Base-by-base conservation (phyloP, 2,329 filamentous ascomycete species). In the Mycogone perniciosa region DNA sequence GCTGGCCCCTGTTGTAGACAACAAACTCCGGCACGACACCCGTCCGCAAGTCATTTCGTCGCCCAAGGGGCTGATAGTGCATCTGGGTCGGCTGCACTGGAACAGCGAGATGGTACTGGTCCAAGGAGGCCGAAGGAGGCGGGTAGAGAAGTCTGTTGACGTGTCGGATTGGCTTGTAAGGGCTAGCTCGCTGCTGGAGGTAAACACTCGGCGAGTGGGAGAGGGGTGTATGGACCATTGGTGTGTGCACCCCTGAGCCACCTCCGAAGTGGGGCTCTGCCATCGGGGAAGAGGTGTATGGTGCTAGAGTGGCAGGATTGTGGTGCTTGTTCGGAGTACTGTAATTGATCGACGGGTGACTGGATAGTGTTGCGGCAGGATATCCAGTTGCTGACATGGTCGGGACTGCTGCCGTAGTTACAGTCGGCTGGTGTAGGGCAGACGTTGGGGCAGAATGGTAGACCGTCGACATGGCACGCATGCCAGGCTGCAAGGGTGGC, bases 141-240 rank as follows among this genome's bases (percentile, higher is more conserved):
- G 91, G 91, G 52, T 93, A 89, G 31, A 96, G 76, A n/a, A 97
- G 79, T 1, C 89, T 95, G 59, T 93, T 90, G 53, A 96, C 89
- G 54, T 89, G 81, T 48, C 91, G 86, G 37, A 96, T 86, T 1
- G 92, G 92, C 56, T 89, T 88, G 69, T 97, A 97, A 3, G 93
- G 93, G 50, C 92, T 97, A 56, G 88, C 85, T 51, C 93, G 82
- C 65, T 96, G 89, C 62, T 88, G 86, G 35, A 96, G 76, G 68
- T 95, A 95, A 62, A 89, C 82, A 8, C 88, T 91, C 1, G 92
- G 92, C 31, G 93, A 97, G 56, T 93, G 80, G 31, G 88, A 85
- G 41, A 82, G 81, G 5, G 86, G 84, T 7, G 83, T 81, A 44
- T 83, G 78, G 4, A 59, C 59, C 37, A 69, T 62, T 2, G 86